Base-by-base conservation (phyloP, 2,329 filamentous ascomycete genomes). In the Xylaria multiplex region DNA sequence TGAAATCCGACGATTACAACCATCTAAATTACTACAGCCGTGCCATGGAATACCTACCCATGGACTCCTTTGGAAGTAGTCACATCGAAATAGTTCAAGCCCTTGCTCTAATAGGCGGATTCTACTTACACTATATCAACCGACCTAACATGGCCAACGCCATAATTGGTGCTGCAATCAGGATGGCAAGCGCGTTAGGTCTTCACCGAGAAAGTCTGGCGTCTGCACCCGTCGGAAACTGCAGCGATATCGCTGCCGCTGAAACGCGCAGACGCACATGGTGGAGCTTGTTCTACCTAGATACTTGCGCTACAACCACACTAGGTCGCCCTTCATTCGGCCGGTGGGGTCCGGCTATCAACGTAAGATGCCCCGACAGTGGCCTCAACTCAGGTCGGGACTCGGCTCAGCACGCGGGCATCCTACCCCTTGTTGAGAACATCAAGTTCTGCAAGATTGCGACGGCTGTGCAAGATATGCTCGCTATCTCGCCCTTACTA, bases 361-460 rank as follows among this genome's bases (percentile, higher is more conserved):
- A 90, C 67, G 88, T 90, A 62, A 83, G 85, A 59, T 80, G 85
- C 1, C 90, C 90, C 6, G 85, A 88, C 75, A 82, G 84, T 50
- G 82, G 83, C 53, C 76, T 82, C 67, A 81, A 79, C 69, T 79
- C 80, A 54, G 78, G 79, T 11, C 82, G 80, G 42, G 85, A 86
- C 78, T 85, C 82, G 46, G 82, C 80, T 0, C 88, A 88, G 72
- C 83, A 91, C 54, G 84, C 89, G 1, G 88, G 88, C 62, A 88
- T 91, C 61, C 82, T 93, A 3, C 91, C 91, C 0, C 79, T 93
- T 16, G 87, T 92, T 32, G 90, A 94, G 77, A 93, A 92, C 75
- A 90, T 92, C 69, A 88, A 89, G 57, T 94, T 94, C 78, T 93
- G 91, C 80, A 91, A 91, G 76, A 91, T 95, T 66, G 89, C 91